phyloP scores from a whole-genome alignment of 2,329 filamentous ascomycete species.

The Botryotinia convoluta region DNA sequence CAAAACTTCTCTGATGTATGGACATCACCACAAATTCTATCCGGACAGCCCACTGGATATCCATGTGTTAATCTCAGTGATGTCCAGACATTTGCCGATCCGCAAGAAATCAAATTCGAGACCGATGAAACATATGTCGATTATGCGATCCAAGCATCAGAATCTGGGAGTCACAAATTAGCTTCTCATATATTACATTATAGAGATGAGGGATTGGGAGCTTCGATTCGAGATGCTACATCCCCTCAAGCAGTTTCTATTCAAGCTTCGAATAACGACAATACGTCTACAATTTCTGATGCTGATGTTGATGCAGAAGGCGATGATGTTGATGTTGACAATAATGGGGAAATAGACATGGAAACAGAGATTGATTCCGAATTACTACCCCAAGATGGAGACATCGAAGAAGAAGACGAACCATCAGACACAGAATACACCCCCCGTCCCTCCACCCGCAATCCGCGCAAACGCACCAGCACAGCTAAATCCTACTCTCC shows the following conservation, averaged over 20 bases:
- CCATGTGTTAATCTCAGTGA: conserved; percentile 33
- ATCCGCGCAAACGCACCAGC: conserved; percentile 26
- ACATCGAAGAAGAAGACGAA: conserved; percentile 24
- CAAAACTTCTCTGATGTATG: conserved; percentile 22
- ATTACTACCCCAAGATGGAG: neutral
- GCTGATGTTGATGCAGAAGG: conserved; percentile 24
- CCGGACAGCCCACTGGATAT: conserved; percentile 6
- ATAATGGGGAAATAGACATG: neutral
- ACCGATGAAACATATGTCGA: conserved; percentile 27
- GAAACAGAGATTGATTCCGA: conserved; percentile 6
- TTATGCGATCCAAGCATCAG: neutral
- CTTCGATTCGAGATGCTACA: conserved; percentile 29
- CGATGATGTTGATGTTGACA: conserved; percentile 22
- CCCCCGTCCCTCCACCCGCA: conserved; percentile 21
- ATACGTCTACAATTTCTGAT: conserved; percentile 22
- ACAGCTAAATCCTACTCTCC: conserved; percentile 14
- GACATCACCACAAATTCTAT: conserved; percentile 3
- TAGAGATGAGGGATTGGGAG: conserved; percentile 32
- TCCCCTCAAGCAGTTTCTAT: conserved; percentile 21
- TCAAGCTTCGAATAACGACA: conserved; percentile 19
- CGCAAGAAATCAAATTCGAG: conserved; percentile 26
- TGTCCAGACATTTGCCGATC: conserved; percentile 33
- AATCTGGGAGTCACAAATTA: neutral
- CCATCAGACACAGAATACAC: conserved; percentile 33
- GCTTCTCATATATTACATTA: conserved; percentile 10